phyloP scores from a whole-genome alignment of 208 protist genomes.

The Angomonas deanei region DNA sequence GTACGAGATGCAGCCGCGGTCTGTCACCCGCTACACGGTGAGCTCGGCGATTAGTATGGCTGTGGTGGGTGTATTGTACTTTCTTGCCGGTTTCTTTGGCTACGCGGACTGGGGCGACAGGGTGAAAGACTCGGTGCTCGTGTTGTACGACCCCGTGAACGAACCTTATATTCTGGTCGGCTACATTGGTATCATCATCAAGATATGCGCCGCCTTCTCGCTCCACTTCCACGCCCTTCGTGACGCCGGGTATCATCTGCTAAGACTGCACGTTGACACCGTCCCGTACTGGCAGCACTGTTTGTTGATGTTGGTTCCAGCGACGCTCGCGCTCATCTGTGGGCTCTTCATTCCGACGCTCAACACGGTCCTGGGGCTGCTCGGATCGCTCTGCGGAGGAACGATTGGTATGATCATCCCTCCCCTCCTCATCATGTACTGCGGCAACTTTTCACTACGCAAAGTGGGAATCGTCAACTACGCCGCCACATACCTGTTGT shows the following conservation, averaged over 20 bases:
- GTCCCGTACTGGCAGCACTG: constrained; percentile 28
- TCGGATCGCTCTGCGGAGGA: constrained; percentile 42
- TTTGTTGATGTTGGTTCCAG: constrained; percentile 18
- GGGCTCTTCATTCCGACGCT: constrained; percentile 35
- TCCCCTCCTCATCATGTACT: constrained; percentile 59
- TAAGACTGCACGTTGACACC: constrained; percentile 14
- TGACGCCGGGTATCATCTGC: constrained; percentile 43
- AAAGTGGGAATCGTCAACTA: constrained; percentile 32
- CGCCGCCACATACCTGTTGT: constrained; percentile 34
- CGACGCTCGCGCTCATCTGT: constrained; percentile 16
- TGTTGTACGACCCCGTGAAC: constrained; percentile 41
- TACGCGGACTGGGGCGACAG: constrained; percentile 50
- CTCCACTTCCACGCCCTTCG: constrained; percentile 52
- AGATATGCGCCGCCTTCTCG: constrained; percentile 49
- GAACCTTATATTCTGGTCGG: constrained; percentile 41
- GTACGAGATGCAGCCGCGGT: constrained; percentile 43
- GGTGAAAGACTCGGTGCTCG: constrained; percentile 32
- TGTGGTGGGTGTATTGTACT: constrained; percentile 42
- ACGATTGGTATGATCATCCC: constrained; percentile 59
- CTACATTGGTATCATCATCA: constrained; percentile 60
- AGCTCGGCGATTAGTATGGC: constrained; percentile 28
- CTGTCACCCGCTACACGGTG: constrained; percentile 29
- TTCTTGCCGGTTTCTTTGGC: constrained; percentile 47
- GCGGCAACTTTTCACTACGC: constrained; percentile 27
- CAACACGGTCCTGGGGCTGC: constrained; percentile 41